Evolutionary conservation across 495 filamentous ascomycete species (phyloP), one percentile per base, ranked within the genome.

Genomic region (Penicillium bovifimosum): DNA sequence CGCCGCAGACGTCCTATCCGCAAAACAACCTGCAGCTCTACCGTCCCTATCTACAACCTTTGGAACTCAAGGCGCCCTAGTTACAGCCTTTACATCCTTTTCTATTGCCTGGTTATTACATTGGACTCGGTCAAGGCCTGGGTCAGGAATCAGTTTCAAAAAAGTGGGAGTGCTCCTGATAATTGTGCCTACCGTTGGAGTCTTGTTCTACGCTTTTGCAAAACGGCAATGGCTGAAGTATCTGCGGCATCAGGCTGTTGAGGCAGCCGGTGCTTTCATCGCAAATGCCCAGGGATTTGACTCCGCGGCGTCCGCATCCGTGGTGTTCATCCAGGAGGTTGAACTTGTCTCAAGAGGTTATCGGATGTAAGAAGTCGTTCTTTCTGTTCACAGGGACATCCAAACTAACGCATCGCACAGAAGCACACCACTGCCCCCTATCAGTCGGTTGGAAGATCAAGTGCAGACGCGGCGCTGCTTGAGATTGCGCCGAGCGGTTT

Each of bases 311-410:
- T 86, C 85, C 46, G 84, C 90, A 24, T 86, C 90, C 2, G 75
- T 98, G 29, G 85, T 86, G 29, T 80, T 96, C 45, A 87, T 98
- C 53, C 92, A 97, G 71, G 93, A 98, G 67, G 92, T 97, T 16
- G 93, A 97, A 69, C 76, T 97, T 43, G 92, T 97, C 10, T 92
- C 92, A 34, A 81, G 92, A 58, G 93, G 93, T 43, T 98, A 97
- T 66, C 80, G 88, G 66, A 81, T 98, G 89, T 92, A 71, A 74
- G 83, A 38, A 17, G 14, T 3, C 11, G 9, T 6, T 7, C 5
- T 41, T 17, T 33, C 1, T 26, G 11, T n/a, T 46, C 6, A 29
- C 2, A n/a, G 33, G 20, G 6, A 14, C 5, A 9, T 18, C 11
- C 3, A 13, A 8, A 26, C 42, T 60, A 31, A 57, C 16, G 14